These are phyloP conservation scores for Phytopythium helicoides DNA, from an alignment of 352 stramenopile genomes.

Conservation along the genomic window DNA sequence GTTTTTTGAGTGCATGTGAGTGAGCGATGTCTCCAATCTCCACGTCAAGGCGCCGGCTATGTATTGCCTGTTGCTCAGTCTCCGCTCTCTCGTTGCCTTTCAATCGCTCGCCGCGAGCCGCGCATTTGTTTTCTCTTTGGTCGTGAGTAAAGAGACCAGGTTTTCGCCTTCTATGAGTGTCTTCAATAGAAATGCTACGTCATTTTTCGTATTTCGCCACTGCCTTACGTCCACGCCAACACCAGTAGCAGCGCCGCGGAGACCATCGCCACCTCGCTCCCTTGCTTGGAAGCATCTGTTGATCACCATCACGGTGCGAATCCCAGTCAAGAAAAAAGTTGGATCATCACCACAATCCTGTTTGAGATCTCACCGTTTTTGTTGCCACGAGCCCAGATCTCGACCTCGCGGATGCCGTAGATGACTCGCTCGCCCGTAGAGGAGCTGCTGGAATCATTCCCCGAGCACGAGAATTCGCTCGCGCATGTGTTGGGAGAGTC, in stretches of 20 bases:
- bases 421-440: constrained; percentile 59
- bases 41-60: no score
- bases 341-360: no score
- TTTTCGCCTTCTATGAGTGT: constrained; percentile 2
- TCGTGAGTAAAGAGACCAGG: constrained; percentile 4
- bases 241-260: neutral
- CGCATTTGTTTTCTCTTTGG: neutral
- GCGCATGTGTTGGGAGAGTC: constrained; percentile 45
- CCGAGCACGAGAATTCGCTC: constrained; percentile 35
- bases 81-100: no score
- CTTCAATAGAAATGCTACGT: constrained; percentile 6
- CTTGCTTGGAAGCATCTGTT: neutral
- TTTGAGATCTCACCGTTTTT: constrained; percentile 30
- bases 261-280: neutral
- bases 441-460: constrained; percentile 17
- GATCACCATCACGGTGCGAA: neutral
- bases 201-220: neutral
- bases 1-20: no score
- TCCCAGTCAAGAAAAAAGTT: no score
- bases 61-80: no score
- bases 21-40: no score
- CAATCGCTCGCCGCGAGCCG: no score
- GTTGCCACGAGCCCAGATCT: constrained; percentile 58
- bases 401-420: constrained; percentile 78
- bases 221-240: neutral